Evolutionary conservation across 106 monocot genomes (phyloP).

Genomic region (Iris macrosiphon): DNA sequence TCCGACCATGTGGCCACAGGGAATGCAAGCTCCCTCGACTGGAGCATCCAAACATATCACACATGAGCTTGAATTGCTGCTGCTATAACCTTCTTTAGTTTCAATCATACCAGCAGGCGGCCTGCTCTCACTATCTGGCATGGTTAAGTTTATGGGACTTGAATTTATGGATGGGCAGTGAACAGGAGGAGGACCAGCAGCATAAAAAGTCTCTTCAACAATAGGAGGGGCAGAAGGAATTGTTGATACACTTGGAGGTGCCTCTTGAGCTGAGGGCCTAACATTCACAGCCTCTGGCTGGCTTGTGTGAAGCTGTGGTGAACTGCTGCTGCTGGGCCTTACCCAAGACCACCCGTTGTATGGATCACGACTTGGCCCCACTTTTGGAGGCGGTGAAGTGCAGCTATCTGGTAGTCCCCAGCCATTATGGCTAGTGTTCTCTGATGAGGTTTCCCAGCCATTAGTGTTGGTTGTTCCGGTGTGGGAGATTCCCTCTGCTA

Average conservation of each 20-base stretch:
- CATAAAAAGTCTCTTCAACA: constrained; percentile 6
- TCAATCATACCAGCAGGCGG: not conserved
- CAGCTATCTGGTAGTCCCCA: constrained; percentile 17
- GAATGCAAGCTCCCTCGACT: constrained; percentile 68
- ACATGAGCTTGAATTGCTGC: constrained; percentile 20
- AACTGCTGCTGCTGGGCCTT: constrained; percentile 10
- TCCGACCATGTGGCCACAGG: constrained; percentile 87
- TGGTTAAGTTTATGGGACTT: constrained; percentile 15
- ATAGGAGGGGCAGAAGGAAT: constrained; percentile 45
- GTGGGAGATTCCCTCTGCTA: constrained; percentile 53
- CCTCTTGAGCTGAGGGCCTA: constrained; percentile 1
- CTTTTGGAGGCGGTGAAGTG: constrained; percentile 16
- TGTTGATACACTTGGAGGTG: not conserved
- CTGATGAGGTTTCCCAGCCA: constrained; percentile 27
- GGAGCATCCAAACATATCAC: constrained; percentile 70
- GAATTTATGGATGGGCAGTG: constrained; percentile 42
- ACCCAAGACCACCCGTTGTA: constrained; percentile 42
- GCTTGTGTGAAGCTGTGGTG: not conserved
- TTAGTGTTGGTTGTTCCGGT: constrained; percentile 1
- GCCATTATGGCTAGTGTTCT: constrained; percentile 23
- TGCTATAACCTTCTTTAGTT: constrained; percentile 2
- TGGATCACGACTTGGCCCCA: constrained; percentile 2
- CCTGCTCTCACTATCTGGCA: not conserved
- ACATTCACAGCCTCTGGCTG: not conserved
- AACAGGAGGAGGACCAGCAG: constrained; percentile 15